Evolutionary conservation across 176 grass and related monocot genomes (phyloP).

Genomic region (Zoysia pacifica): DNA sequence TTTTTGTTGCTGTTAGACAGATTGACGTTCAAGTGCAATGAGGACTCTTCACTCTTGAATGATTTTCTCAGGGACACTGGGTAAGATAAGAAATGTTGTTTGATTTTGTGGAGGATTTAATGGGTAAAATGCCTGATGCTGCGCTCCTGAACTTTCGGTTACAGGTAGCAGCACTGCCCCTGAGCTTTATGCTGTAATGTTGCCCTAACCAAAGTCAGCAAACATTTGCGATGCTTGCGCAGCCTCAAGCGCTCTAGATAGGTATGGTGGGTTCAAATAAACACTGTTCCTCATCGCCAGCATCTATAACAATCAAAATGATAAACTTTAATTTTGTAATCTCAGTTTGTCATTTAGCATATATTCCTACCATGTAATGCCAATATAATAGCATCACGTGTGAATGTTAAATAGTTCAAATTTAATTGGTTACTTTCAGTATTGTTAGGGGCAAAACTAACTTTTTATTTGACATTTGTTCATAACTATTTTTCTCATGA

Average conservation of each 20-base stretch:
- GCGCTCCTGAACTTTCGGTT: slow-evolving; percentile 62
- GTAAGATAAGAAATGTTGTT: slow-evolving; percentile 38
- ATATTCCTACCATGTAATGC: background rate
- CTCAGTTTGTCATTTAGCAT: too few species aligned
- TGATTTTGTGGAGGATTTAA: slow-evolving; percentile 54
- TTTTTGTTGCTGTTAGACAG: too few species aligned
- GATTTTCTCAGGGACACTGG: slow-evolving; percentile 44
- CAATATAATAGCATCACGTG: slow-evolving; percentile 20
- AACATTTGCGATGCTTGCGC: slow-evolving; percentile 78
- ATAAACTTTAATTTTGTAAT: background rate
- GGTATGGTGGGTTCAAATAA: slow-evolving; percentile 72
- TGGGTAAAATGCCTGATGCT: slow-evolving; percentile 49
- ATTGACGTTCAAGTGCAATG: slow-evolving; percentile 49
- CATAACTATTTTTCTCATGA: too few species aligned
- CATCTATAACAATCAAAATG: slow-evolving; percentile 55
- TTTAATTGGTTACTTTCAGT: too few species aligned
- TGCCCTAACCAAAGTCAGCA: slow-evolving; percentile 53
- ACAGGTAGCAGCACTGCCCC: slow-evolving; percentile 48
- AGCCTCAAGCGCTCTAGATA: slow-evolving; percentile 71
- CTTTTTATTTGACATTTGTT: too few species aligned
- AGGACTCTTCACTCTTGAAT: slow-evolving; percentile 47
- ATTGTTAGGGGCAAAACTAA: too few species aligned
- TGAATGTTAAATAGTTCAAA: too few species aligned
- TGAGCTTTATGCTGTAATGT: slow-evolving; percentile 41
- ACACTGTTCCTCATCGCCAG: slow-evolving; percentile 89